Evolutionary conservation across 805 yeast species (phyloP).

Genomic region (Candida ponderosae): DNA sequence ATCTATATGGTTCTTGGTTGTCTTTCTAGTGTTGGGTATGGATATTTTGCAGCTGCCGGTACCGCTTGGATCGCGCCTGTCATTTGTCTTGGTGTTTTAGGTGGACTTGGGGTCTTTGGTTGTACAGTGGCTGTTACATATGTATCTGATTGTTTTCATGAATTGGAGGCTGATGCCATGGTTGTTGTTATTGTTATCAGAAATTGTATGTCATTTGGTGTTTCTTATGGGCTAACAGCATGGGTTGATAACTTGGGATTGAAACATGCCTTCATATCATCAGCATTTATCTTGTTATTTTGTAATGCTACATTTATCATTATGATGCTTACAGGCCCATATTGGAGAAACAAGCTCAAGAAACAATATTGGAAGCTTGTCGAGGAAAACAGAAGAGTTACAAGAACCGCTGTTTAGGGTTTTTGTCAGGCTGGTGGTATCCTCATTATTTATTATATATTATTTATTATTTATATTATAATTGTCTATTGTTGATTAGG

Average conservation of each 20-base stretch:
- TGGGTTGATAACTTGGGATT: constrained; percentile 47
- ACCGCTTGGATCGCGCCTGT: constrained; percentile 49
- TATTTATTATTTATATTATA: too few species aligned
- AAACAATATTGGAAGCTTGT: too few species aligned
- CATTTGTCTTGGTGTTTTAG: constrained; percentile 48
- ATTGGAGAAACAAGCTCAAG: constrained; percentile 19
- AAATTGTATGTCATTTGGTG: constrained; percentile 53
- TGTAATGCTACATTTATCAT: constrained; percentile 32
- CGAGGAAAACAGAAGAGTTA: too few species aligned
- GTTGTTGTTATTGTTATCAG: constrained; percentile 50
- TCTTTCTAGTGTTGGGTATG: constrained; percentile 50
- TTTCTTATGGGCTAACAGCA: constrained; percentile 54
- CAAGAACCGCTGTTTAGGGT: too few species aligned
- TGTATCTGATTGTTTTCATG: constrained; percentile 49
- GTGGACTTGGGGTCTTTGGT: constrained; percentile 47
- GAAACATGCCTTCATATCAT: constrained; percentile 48
- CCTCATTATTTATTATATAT: too few species aligned
- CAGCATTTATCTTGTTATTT: constrained; percentile 43
- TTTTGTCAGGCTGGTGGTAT: too few species aligned
- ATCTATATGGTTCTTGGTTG: constrained; percentile 44
- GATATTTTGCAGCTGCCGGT: constrained; percentile 51
- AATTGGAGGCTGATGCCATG: constrained; percentile 45
- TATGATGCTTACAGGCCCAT: constrained; percentile 19
- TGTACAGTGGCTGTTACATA: constrained; percentile 45
- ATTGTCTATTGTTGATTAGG: too few species aligned